Base-by-base conservation (phyloP, 179 eudicot genomes). In the Drosera spatulata region DNA sequence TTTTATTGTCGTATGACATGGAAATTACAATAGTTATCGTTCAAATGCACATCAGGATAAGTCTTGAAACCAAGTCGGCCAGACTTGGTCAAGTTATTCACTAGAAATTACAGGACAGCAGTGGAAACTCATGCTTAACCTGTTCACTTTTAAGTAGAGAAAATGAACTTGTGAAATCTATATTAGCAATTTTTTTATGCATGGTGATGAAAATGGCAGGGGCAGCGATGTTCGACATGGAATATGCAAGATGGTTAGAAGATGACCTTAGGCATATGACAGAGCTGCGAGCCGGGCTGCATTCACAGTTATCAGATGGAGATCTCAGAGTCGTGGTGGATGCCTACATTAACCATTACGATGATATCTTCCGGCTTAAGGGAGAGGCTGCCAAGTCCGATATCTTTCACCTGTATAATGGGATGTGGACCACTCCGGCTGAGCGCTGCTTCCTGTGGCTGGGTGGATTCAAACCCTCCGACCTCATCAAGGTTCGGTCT, bases 381-480 rank as follows among this genome's bases (percentile, higher is more conserved):
- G 86, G 78, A 0, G 80, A 74, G 5, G 95, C 99, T 5, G 97
- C 95, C 6, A 86, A 84, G 59, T 56, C 97, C 2, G 99, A 93
- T 53, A 87, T 89, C 64, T 86, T 93, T 61, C 99, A 93, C 65
- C 84, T 93, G 38, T 79, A 84, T 48, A 86, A 86, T 39, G 99
- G 99, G 49, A 82, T 86, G 86, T 93, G 99, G 99, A 68, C 86
- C 51, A 79, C 95, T 39, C 94, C 97, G 0, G 99, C 95, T n/a
- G 99, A 93, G n/a, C 90, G 99, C 6, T 89, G 97, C 63, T 93
- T 89, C 73, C 93, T 93, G 42, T 93, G 99, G 99, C 84, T 93
- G 94, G 99, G 90, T 33, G 99, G 97, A 12, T 93, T 93, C 63
- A 67, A 95, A 56, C 99, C 99, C 39, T 93, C 99, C 0, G 99